These are phyloP conservation scores for Claviceps pazoutovae DNA, from an alignment of 2,329 filamentous ascomycete genomes.

Conservation along the genomic window DNA sequence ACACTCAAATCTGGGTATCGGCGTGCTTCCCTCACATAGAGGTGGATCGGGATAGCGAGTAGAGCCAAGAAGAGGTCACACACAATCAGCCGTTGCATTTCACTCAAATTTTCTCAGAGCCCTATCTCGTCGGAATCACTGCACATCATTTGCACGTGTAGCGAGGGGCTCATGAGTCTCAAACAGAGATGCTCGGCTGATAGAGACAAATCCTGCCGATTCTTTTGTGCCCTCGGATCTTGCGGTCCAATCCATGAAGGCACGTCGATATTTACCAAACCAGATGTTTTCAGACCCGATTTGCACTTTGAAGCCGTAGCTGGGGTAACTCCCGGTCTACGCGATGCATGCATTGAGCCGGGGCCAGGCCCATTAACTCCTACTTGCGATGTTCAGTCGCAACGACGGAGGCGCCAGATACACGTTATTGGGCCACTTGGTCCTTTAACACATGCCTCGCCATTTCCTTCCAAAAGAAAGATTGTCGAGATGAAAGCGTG, in stretches of 20 bases:
- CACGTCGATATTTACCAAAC: background rate
- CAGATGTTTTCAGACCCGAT: conserved; percentile 10
- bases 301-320: conserved; percentile 27
- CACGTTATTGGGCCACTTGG: conserved; percentile 15
- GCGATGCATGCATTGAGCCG: conserved; percentile 33
- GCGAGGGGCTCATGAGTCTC: conserved; percentile 27
- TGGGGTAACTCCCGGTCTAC: conserved; percentile 13
- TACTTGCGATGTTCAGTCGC: conserved; percentile 27
- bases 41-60: conserved; percentile 11
- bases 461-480: conserved; percentile 23
- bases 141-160: conserved; percentile 13
- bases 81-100: conserved; percentile 32
- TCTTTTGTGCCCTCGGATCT: conserved; percentile 30
- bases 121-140: conserved; percentile 32
- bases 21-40: conserved; percentile 1
- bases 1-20: background rate
- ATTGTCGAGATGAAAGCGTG: conserved; percentile 47
- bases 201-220: conserved; percentile 22
- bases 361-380: conserved; percentile 45
- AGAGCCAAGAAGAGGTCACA: conserved; percentile 33
- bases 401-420: conserved; percentile 33
- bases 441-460: conserved; percentile 30
- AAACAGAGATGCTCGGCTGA: conserved; percentile 29
- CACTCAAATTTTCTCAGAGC: conserved; percentile 13
- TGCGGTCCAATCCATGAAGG: conserved; percentile 11